phyloP scores from a whole-genome alignment of 2,329 filamentous ascomycete genomes.

The Trichoderma sp. region DNA sequence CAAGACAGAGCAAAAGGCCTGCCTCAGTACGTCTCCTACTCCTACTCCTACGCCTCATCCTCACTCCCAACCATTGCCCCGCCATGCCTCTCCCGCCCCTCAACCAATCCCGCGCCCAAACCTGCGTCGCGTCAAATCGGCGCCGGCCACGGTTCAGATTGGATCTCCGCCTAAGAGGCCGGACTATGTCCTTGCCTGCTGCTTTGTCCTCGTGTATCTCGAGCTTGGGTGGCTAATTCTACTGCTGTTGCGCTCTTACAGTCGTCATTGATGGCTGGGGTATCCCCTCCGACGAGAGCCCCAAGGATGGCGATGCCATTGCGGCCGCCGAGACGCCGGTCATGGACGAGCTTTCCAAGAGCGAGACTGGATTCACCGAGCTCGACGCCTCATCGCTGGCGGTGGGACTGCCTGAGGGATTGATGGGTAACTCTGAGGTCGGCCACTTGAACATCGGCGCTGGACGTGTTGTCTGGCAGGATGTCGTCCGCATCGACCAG shows the following conservation, averaged over 20 bases:
- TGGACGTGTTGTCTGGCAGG: slow-evolving; percentile 97
- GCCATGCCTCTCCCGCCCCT: slow-evolving; percentile 11
- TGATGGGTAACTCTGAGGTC: slow-evolving; percentile 99
- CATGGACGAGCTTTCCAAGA: slow-evolving; percentile 90
- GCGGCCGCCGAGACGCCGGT: slow-evolving; percentile 87
- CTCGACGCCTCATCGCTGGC: slow-evolving; percentile 95
- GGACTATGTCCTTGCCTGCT: slow-evolving; percentile 47
- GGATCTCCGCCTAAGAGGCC: slow-evolving; percentile 25
- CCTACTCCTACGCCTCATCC: slow-evolving; percentile 37
- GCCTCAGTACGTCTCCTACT: slow-evolving; percentile 57
- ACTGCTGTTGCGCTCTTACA: slow-evolving; percentile 54
- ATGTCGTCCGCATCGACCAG: slow-evolving; percentile 94
- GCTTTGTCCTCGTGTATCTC: slow-evolving; percentile 57
- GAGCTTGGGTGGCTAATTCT: slow-evolving; percentile 62
- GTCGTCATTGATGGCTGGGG: slow-evolving; percentile 99
- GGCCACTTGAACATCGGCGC: slow-evolving; percentile 98
- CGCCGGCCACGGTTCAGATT: slow-evolving; percentile 25
- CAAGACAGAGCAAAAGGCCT: slow-evolving; percentile 60
- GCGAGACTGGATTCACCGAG: slow-evolving; percentile 81
- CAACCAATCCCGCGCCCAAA: slow-evolving; percentile 23
- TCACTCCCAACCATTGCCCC: slow-evolving; percentile 31
- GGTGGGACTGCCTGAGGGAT: slow-evolving; percentile 90
- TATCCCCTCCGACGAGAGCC: slow-evolving; percentile 76
- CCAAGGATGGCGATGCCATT: slow-evolving; percentile 91
- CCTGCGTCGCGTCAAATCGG: slow-evolving; percentile 28